Evolutionary conservation across 2,329 filamentous ascomycete genomes (phyloP), one percentile per base, ranked within the genome.

Genomic region (Cordyceps javanica): DNA sequence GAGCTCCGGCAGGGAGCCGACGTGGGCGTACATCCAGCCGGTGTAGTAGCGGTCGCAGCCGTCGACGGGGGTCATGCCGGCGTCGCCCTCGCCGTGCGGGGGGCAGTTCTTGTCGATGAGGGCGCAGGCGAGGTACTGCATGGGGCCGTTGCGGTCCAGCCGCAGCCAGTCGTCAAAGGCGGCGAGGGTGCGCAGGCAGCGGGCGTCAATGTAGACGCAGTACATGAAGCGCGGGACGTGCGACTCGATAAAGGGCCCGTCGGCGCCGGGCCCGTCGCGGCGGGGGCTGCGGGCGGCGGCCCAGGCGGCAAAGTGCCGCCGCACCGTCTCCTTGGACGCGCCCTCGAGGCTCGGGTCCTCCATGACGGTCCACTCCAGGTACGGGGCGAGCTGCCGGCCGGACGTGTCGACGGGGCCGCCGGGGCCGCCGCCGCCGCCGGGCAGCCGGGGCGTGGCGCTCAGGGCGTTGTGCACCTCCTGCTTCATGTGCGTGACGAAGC

Each of bases 11-110:
- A 58, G 34, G 23, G 56, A 46, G 3, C 56, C 56, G 23, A 38
- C 56, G 49, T 58, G 49, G 2, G 56, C 56, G 26, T 58, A 58
- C 56, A 58, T 58, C 56, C 56, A 58, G 26, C 56, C 56, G 5
- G 56, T 52, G 49, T 58, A 58, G 48, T 53, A 52, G n/a, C 49
- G 13, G 25, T 50, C 54, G 54, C 54, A 57, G 44, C 56, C 56
- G 13, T 52, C 49, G 11, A 58, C 56, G n/a, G 26, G 23, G 3
- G 23, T 10, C 49, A 53, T 16, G 16, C 49, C 56, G 30, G 44
- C n/a, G 13, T 49, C 44, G 7, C 54, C 54, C 54, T 56, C 54
- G 11, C 54, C 54, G 13, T 21, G 9, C 5, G 23, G 28, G 5
- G 41, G 41, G 25, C 49, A 52, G 48, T 54, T 52, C 48, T 48